Evolutionary conservation across 352 stramenopile species (phyloP), one percentile per base, ranked within the genome.

Genomic region (Phytophthora megakarya): DNA sequence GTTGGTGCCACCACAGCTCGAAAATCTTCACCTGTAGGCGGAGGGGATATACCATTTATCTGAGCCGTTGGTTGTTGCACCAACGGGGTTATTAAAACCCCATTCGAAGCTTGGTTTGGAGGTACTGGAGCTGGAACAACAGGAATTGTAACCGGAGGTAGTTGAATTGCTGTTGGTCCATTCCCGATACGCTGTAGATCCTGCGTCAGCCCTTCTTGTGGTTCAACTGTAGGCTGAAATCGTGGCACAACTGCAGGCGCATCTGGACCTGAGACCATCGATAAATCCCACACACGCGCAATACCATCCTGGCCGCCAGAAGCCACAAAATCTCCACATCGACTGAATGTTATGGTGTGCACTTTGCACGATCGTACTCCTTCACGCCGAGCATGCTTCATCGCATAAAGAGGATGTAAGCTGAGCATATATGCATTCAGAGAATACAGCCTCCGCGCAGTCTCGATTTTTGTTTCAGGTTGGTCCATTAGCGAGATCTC

Each of bases 271-370:
- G 72, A 82, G 37, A 82, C 67, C 19, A 88, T 65, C 8, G 79
- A 86, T 42, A 92, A 86, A 67, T 90, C 75, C 95, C 93, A 99
- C 21, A 98, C 76, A 21, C 93, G 83, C 37, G 81, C 91, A 15
- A 98, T 84, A 42, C 92, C 95, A 78, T 99, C 96, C 72, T 98
- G 91, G 7, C 89, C 90, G 6, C 95, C 96, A 25, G 96, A 98
- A 4, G 91, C 90, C 48, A 99, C 89, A 60, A 76, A 98, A 72
- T 76, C 86, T 69, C 72, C 95, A 76, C 59, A 96, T 28, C 63
- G 92, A 85, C 80, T 93, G 48, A 90, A 89, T 19, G 76, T 78
- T 22, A 92, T 50, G 47, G 78, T 88, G 33, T 89, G 75, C n/a
- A 92, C 82, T 70, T 92, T 92, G 61, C 78, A 86, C 21, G 82